Evolutionary conservation across 1,284 basidiomycete genomes (phyloP), one percentile per base, ranked within the genome.

Genomic region (Chondrostereum purpureum): DNA sequence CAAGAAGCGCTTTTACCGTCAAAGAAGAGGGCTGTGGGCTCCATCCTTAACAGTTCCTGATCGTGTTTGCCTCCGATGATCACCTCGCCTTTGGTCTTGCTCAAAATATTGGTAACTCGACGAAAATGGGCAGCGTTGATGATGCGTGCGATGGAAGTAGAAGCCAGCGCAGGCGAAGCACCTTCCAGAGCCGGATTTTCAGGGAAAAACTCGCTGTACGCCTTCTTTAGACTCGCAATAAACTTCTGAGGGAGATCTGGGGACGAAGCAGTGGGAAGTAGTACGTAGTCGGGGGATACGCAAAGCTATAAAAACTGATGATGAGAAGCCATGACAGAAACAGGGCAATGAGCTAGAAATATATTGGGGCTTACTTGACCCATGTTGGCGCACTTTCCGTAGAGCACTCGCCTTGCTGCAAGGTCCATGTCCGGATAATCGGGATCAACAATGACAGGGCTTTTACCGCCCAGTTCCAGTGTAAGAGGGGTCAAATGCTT

Each of bases 401-500:
- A 74, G n/a, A 80, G 63, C 21, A 75, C 59, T 3, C 75, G 62
- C 45, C 55, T 59, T 13, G 68, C 70, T 0, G 67, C 65, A 5
- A 68, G 45, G 34, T 64, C 58, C 46, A 74, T 50, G 54, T 70
- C 50, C 42, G 68, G 60, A 43, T 68, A 66, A n/a, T 67, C 59
- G 5, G 69, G 57, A 45, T 76, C 71, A 20, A 84, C 60, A 46
- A 79, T 68, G 13, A 72, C 74, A 20, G 80, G 77, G 42, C 70
- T 75, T 64, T 53, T 58, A 22, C 49, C 63, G 55, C 63, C 70
- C 2, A 74, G 60, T 45, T 73, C 72, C 43, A 89, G 75, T 0
- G 84, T 82, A 33, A 78, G 64, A 1, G 86, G 83, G 2, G 83
- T 86, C n/a, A 88, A 70, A 52, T 82, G 77, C 59, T 82, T 79